Conservation (phyloP, 345 rosid genomes). For the Erucastrum elatum region DNA sequence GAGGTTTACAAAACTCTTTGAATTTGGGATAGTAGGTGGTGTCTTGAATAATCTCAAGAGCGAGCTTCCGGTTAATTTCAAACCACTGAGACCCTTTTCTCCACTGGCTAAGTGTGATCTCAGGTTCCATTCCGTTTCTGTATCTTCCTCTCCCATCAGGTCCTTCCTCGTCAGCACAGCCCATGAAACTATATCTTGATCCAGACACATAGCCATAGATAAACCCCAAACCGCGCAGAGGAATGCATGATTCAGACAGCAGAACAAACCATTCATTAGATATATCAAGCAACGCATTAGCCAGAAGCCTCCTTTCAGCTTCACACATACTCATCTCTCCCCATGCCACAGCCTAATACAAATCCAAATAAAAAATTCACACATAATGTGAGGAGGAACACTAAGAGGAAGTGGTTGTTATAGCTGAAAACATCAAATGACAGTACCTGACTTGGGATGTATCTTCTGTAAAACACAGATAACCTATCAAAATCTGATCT, state of each 20-base stretch:
- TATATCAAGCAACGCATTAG: slow-evolving; percentile 83
- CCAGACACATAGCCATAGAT: slow-evolving; percentile 58
- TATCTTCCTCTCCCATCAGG: slow-evolving; percentile 88
- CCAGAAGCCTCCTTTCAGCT: slow-evolving; percentile 87
- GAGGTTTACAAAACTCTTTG: slow-evolving; percentile 65
- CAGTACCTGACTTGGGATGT: slow-evolving; percentile 92
- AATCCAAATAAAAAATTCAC: not conserved
- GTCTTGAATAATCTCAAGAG: slow-evolving; percentile 62
- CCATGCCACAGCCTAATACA: slow-evolving; percentile 69
- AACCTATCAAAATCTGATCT: slow-evolving; percentile 46
- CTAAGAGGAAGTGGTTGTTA: not conserved
- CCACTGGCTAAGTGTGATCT: slow-evolving; percentile 73
- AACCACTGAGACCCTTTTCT: slow-evolving; percentile 98
- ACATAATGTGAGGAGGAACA: slow-evolving; percentile 9
- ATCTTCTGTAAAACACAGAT: slow-evolving; percentile 71
- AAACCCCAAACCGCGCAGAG: slow-evolving; percentile 71
- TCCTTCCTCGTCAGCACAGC: slow-evolving; percentile 71
- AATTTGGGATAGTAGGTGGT: slow-evolving; percentile 71
- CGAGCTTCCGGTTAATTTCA: slow-evolving; percentile 69
- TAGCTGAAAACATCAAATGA: not conserved
- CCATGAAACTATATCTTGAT: slow-evolving; percentile 76
- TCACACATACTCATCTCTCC: slow-evolving; percentile 95
- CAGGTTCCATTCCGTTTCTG: slow-evolving; percentile 58
- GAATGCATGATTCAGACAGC: slow-evolving; percentile 86
- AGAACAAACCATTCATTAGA: slow-evolving; percentile 91